Evolutionary conservation across 2,329 filamentous ascomycete genomes (phyloP).

Genomic region (Monosporascus sp.): DNA sequence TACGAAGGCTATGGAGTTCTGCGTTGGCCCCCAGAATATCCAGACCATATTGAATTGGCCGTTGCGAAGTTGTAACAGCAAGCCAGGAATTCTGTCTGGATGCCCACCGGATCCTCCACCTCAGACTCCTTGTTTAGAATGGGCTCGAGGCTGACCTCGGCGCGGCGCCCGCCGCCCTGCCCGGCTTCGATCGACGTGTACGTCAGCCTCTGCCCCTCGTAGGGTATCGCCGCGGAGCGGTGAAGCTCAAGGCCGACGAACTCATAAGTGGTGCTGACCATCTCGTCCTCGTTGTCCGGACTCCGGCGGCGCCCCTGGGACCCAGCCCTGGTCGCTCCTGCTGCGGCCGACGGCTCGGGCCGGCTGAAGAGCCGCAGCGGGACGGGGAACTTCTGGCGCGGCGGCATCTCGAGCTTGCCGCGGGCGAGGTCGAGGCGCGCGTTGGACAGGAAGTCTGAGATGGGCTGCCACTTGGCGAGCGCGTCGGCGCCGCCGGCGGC

Average conservation of each 20-base stretch:
- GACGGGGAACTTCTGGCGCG: conserved; percentile 24
- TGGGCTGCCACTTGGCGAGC: conserved; percentile 22
- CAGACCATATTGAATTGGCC: conserved; percentile 10
- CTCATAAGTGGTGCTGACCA: conserved; percentile 28
- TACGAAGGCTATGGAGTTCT: not conserved
- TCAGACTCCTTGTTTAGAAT: not conserved
- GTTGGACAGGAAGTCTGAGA: conserved; percentile 38
- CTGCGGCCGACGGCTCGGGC: not conserved
- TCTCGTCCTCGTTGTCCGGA: not conserved
- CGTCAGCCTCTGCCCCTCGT: conserved; percentile 38
- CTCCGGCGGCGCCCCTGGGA: too few species aligned
- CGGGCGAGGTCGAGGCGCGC: conserved; percentile 40
- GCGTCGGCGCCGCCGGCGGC: conserved; percentile 15
- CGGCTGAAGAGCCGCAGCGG: conserved; percentile 19
- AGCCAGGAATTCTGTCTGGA: conserved; percentile 13
- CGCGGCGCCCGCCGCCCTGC: conserved; percentile 43
- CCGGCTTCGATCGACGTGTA: conserved; percentile 50
- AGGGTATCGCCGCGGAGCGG: conserved; percentile 36
- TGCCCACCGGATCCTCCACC: not conserved
- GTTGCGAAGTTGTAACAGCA: conserved; percentile 13
- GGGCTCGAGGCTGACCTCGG: conserved; percentile 43
- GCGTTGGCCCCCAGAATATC: not conserved
- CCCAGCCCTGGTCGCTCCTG: too few species aligned
- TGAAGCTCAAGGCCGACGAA: conserved; percentile 50
- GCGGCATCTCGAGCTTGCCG: conserved; percentile 34